These are phyloP conservation scores for Staphylotrichum longicolle DNA, from an alignment of 495 filamentous ascomycete genomes.

Conservation along the genomic window DNA sequence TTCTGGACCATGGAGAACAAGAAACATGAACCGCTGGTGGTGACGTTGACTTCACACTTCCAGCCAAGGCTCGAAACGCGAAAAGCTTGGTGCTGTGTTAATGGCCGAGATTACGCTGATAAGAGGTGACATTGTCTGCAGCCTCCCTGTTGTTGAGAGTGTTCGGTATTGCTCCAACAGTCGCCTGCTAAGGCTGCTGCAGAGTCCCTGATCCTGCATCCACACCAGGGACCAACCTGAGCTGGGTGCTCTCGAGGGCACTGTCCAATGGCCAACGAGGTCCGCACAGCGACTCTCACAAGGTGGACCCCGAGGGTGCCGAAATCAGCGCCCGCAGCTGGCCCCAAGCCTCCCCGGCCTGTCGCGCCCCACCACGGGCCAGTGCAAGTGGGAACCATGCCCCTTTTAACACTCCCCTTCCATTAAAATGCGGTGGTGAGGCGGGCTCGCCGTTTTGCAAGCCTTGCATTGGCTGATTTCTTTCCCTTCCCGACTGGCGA, in stretches of 20 bases:
- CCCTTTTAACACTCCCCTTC: slow-evolving; percentile 19
- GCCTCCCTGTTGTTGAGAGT: background rate
- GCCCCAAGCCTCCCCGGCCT: slow-evolving; percentile 2
- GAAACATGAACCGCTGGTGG: background rate
- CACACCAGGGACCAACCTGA: slow-evolving; percentile 7
- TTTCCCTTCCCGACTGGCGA: background rate
- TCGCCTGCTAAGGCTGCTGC: background rate
- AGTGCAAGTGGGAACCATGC: slow-evolving; percentile 16
- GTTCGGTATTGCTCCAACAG: background rate
- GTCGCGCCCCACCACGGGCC: slow-evolving; percentile 9
- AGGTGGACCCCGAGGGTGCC: slow-evolving; percentile 20
- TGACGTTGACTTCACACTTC: slow-evolving; percentile 7
- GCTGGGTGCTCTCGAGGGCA: too few species aligned
- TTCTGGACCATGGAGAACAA: background rate
- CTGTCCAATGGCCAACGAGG: background rate
- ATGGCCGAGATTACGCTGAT: slow-evolving; percentile 3
- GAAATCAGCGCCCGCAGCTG: slow-evolving; percentile 7
- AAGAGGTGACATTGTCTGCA: slow-evolving; percentile 10
- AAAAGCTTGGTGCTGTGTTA: slow-evolving; percentile 8
- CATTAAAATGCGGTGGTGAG: slow-evolving; percentile 27
- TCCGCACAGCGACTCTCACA: background rate
- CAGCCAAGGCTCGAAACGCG: background rate
- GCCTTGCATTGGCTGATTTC: slow-evolving; percentile 24
- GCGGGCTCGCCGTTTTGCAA: slow-evolving; percentile 24
- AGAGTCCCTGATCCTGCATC: slow-evolving; percentile 4